Conservation (phyloP, 2,329 filamentous ascomycete species). For the Colletotrichum filicis region DNA sequence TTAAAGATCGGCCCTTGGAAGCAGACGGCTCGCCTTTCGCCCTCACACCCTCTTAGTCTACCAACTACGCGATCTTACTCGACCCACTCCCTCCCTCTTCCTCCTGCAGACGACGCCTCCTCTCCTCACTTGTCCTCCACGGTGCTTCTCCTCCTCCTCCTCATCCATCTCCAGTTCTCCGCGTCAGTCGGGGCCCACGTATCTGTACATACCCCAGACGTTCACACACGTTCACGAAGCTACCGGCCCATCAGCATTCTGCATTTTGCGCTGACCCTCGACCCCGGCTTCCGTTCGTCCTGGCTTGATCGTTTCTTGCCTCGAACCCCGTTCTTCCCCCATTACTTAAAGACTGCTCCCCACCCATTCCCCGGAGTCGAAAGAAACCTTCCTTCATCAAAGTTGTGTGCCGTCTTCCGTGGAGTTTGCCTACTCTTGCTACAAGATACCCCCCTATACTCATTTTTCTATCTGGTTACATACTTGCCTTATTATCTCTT, state of each 20-base stretch:
- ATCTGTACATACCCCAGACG: slow-evolving; percentile 32
- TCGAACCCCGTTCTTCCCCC: slow-evolving; percentile 2
- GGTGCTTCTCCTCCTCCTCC: slow-evolving; percentile 2
- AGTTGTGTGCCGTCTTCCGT: slow-evolving; percentile 22
- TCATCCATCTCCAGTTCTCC: slow-evolving; percentile 31
- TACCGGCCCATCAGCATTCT: slow-evolving; percentile 24
- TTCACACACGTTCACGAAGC: slow-evolving; percentile 15
- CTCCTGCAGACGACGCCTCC: slow-evolving; percentile 20
- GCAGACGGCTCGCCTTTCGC: slow-evolving; percentile 6
- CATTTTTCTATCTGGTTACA: neutral
- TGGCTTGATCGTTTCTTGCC: slow-evolving; percentile 15
- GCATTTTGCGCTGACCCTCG: slow-evolving; percentile 28
- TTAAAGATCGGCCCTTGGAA: slow-evolving; percentile 32
- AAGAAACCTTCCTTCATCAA: neutral
- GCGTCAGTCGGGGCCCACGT: slow-evolving; percentile 20
- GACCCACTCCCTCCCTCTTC: slow-evolving; percentile 34
- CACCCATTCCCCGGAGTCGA: slow-evolving; percentile 7
- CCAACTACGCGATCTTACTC: slow-evolving; percentile 12
- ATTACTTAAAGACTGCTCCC: slow-evolving; percentile 32
- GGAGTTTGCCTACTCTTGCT: slow-evolving; percentile 16
- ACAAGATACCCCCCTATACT: slow-evolving; percentile 7
- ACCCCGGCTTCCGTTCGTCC: slow-evolving; percentile 21
- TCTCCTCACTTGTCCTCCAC: neutral
- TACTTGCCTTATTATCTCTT: neutral
- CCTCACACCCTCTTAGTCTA: slow-evolving; percentile 5